Conservation (phyloP, 306 rosid genomes). For the Pyrus communis region DNA sequence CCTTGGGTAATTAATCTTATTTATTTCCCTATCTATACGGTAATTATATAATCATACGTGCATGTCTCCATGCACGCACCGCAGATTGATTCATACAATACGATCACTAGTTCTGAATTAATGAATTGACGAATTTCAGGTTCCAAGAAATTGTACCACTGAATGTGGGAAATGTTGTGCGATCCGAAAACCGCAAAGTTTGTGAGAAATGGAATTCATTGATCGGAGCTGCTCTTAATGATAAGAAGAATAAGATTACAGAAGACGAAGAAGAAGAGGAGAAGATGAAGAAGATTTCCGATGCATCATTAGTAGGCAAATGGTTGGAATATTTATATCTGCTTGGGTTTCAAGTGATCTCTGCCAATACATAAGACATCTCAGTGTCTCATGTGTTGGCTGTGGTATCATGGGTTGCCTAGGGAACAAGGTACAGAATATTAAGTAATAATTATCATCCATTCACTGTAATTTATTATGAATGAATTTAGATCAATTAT, state of each 20-base stretch:
- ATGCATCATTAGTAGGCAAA: slow-evolving; percentile 57
- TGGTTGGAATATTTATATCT: slow-evolving; percentile 56
- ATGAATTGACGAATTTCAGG: not conserved
- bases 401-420: slow-evolving; percentile 60
- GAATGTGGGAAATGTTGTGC: slow-evolving; percentile 5
- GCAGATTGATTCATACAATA: not conserved
- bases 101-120: not conserved
- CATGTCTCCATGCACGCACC: not conserved
- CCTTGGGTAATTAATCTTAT: not conserved
- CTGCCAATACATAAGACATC: slow-evolving; percentile 42
- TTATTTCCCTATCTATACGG: not conserved
- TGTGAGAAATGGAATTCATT: slow-evolving; percentile 13
- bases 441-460: not conserved
- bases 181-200: not conserved
- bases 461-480: not conserved
- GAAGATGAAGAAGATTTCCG: not conserved
- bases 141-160: slow-evolving; percentile 15
- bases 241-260: not conserved
- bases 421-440: slow-evolving; percentile 50
- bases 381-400: slow-evolving; percentile 55
- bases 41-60: not conserved
- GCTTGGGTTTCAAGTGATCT: slow-evolving; percentile 46
- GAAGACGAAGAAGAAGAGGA: slow-evolving; percentile 1
- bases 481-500: not conserved
- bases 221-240: slow-evolving; percentile 14